phyloP scores from a whole-genome alignment of 208 protist species.

The Polymyxa betae region DNA sequence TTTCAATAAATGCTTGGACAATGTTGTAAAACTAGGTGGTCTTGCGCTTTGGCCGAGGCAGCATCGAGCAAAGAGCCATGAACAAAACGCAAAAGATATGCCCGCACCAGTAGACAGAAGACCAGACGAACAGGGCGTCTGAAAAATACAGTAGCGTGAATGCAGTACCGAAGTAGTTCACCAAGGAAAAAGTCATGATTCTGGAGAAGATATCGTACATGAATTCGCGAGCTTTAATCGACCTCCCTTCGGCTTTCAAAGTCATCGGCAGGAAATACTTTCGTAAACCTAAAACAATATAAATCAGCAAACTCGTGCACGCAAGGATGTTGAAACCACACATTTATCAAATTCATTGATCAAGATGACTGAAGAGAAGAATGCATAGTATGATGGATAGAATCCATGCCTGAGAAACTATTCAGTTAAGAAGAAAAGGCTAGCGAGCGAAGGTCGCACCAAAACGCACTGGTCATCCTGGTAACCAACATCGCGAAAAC shows the following conservation, averaged over 20 bases:
- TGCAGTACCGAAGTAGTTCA: constrained; percentile 41
- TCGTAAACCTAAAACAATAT: background rate
- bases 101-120: constrained; percentile 26
- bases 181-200: constrained; percentile 1
- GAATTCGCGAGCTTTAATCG: background rate
- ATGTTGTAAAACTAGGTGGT: too few relatives aligned
- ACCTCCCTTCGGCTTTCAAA: background rate
- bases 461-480: background rate
- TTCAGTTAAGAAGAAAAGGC: background rate
- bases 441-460: background rate
- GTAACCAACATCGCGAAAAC: background rate
- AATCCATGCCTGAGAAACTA: constrained; percentile 17
- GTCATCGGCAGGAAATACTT: background rate
- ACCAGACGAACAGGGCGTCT: background rate
- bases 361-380: constrained; percentile 5
- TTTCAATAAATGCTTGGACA: too few relatives aligned
- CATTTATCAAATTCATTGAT: background rate
- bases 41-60: background rate
- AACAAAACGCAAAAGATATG: background rate
- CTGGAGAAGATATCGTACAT: background rate
- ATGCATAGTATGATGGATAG: constrained; percentile 41
- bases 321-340: background rate
- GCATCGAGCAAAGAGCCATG: background rate
- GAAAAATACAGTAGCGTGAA: background rate
- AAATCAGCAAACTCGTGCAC: background rate